phyloP scores from a whole-genome alignment of 257 asterid species.

The Primulina huaijiensis region DNA sequence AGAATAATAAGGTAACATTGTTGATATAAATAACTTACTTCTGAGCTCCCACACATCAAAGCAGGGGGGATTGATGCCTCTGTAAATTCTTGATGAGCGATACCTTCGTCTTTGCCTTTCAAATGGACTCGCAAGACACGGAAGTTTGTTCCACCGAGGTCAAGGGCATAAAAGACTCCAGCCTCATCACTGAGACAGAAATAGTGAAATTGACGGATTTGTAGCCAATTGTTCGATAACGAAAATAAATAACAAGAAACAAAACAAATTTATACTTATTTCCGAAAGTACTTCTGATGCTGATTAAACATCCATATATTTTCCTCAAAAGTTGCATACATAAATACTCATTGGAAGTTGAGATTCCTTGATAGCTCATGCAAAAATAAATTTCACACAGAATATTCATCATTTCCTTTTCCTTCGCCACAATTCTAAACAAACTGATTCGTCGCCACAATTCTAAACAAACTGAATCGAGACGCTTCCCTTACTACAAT shows the following conservation, averaged over 20 bases:
- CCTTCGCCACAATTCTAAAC: background rate
- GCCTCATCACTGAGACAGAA: slow-evolving; percentile 59
- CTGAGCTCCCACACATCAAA: slow-evolving; percentile 68
- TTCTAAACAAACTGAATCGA: background rate
- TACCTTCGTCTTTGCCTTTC: slow-evolving; percentile 65
- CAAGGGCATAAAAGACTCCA: slow-evolving; percentile 87
- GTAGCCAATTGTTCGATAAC: slow-evolving; percentile 12
- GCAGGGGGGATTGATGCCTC: slow-evolving; percentile 88
- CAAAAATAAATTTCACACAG: background rate
- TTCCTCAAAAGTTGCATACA: background rate
- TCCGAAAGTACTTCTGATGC: too few species aligned
- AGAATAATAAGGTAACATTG: background rate
- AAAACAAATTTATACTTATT: too few species aligned
- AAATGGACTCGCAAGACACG: slow-evolving; percentile 87
- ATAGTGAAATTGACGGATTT: slow-evolving; percentile 15
- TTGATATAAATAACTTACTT: slow-evolving; percentile 34
- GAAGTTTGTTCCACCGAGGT: slow-evolving; percentile 96
- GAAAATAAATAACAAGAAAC: background rate
- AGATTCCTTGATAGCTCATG: background rate
- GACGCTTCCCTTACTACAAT: background rate
- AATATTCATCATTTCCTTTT: background rate
- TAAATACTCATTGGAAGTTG: background rate
- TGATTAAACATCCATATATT: too few species aligned
- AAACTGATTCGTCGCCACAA: background rate
- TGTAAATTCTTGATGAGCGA: slow-evolving; percentile 70